Percentiles rank a stretch among this genome's conserved stretches.
Evolutionary conservation across 2,329 filamentous ascomycete species (phyloP).

Genomic region (Xylaria polymorpha): DNA sequence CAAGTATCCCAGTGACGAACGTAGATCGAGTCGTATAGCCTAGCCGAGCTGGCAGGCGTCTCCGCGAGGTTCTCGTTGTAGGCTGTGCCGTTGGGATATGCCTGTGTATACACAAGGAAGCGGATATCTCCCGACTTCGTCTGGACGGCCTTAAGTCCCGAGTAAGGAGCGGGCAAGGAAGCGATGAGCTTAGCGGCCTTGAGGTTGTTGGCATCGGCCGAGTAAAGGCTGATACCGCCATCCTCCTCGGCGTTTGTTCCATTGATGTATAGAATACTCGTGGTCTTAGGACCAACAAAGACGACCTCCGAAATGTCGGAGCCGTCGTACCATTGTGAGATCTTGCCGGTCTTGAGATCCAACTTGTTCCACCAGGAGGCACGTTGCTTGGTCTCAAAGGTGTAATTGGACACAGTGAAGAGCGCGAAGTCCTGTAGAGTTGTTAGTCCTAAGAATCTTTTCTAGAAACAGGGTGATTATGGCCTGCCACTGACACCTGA

Average conservation of each 20-base stretch:
- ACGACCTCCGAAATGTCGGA: conserved; percentile 67
- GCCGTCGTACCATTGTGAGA: conserved; percentile 63
- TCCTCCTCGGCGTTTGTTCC: conserved; percentile 58
- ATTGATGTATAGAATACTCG: conserved; percentile 62
- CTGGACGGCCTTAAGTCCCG: conserved; percentile 52
- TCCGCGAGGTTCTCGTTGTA: conserved; percentile 64
- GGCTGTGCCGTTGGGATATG: conserved; percentile 67
- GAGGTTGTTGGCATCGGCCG: conserved; percentile 50
- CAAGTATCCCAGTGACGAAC: conserved; percentile 71
- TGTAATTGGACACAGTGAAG: conserved; percentile 67
- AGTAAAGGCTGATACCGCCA: conserved; percentile 55
- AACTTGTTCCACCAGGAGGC: conserved; percentile 64
- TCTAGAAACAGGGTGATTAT: neutral
- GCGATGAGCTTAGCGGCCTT: conserved; percentile 49
- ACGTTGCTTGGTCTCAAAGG: conserved; percentile 65
- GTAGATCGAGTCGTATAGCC: conserved; percentile 67
- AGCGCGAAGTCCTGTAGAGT: conserved; percentile 55
- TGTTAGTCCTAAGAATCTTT: conserved; percentile 31
- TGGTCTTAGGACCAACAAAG: conserved; percentile 64
- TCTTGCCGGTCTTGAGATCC: conserved; percentile 65
- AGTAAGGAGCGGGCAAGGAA: conserved; percentile 54
- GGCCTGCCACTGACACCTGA: conserved; percentile 47
- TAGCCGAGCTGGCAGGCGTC: conserved; percentile 61
- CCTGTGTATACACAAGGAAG: conserved; percentile 61
- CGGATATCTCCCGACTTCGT: conserved; percentile 51